These are phyloP conservation scores for Blastobotrys petasosporus DNA, from an alignment of 1,139 yeast species.

Conservation along the genomic window DNA sequence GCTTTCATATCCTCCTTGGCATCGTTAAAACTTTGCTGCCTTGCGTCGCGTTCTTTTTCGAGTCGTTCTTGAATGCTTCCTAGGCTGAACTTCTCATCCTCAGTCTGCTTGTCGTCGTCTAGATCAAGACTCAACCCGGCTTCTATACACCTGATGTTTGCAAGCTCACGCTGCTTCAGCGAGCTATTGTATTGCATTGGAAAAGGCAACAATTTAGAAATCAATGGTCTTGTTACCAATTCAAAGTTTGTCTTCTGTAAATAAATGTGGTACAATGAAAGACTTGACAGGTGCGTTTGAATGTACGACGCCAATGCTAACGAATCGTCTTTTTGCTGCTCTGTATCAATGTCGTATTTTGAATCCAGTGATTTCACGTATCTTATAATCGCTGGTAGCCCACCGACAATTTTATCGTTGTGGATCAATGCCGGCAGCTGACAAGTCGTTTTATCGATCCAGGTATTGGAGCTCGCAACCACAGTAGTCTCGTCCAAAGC, in stretches of 20 bases:
- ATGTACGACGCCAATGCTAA: constrained; percentile 38
- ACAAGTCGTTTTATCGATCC: constrained; percentile 41
- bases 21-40: constrained; percentile 42
- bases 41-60: constrained; percentile 43
- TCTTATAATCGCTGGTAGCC: constrained; percentile 42
- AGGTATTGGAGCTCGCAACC: constrained; percentile 55
- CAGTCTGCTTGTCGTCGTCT: constrained; percentile 6
- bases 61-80: constrained; percentile 30
- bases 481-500: constrained; percentile 34
- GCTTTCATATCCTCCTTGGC: constrained; percentile 50
- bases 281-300: constrained; percentile 39
- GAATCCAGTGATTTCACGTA: constrained; percentile 26
- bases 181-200: constrained; percentile 86
- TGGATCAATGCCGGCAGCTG: constrained; percentile 49
- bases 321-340: constrained; percentile 23
- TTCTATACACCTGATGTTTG: constrained; percentile 41
- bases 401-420: constrained; percentile 38
- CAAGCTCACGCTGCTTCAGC: constrained; percentile 44
- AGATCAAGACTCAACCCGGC: constrained; percentile 14
- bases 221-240: constrained; percentile 54
- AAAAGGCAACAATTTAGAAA: constrained; percentile 58
- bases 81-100: constrained; percentile 12
- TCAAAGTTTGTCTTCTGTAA: constrained; percentile 61
- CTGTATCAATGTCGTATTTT: constrained; percentile 22
- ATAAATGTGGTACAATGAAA: constrained; percentile 59